Percentiles rank a stretch among this genome's conserved stretches.
Evolutionary conservation across 352 stramenopile species (phyloP).

Genomic region (Globisporangium carolinianum): DNA sequence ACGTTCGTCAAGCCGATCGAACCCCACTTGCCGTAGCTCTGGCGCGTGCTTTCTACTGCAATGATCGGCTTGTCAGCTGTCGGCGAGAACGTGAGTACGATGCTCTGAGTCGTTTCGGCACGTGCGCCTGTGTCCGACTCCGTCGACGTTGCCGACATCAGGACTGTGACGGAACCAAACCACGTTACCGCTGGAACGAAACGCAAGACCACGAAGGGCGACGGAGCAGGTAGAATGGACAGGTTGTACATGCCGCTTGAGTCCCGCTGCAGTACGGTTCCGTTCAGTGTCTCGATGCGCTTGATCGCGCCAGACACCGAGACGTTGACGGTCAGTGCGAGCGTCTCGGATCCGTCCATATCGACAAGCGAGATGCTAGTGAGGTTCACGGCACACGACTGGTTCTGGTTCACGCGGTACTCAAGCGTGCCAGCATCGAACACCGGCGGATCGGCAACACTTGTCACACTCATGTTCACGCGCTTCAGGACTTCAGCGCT

Average conservation of each 20-base stretch:
- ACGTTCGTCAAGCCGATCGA: conserved; percentile 30
- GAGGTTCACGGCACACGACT: conserved; percentile 21
- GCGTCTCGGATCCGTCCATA: conserved; percentile 33
- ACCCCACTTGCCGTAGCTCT: conserved; percentile 20
- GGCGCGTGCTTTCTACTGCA: conserved; percentile 28
- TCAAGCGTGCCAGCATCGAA: conserved; percentile 13
- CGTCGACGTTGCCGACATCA: conserved; percentile 27
- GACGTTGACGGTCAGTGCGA: conserved; percentile 27
- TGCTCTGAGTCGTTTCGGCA: conserved; percentile 10
- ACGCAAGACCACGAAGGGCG: conserved; percentile 18
- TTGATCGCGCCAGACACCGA: conserved; percentile 14
- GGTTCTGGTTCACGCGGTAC: conserved; percentile 30
- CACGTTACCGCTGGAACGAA: conserved; percentile 20
- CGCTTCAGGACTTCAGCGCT: conserved; percentile 12
- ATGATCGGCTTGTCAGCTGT: conserved; percentile 32
- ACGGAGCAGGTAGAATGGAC: conserved; percentile 5
- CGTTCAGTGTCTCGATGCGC: conserved; percentile 15
- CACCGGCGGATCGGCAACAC: conserved; percentile 29
- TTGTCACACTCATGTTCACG: conserved; percentile 20
- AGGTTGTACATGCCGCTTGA: conserved; percentile 21
- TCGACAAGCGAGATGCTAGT: conserved; percentile 22
- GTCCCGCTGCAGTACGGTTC: conserved; percentile 19
- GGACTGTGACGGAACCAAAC: conserved; percentile 22
- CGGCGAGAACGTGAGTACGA: conserved; percentile 26
- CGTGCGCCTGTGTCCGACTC: conserved; percentile 21